Base-by-base conservation (phyloP, 345 rosid genomes). In the Eucalyptus fibrosa region DNA sequence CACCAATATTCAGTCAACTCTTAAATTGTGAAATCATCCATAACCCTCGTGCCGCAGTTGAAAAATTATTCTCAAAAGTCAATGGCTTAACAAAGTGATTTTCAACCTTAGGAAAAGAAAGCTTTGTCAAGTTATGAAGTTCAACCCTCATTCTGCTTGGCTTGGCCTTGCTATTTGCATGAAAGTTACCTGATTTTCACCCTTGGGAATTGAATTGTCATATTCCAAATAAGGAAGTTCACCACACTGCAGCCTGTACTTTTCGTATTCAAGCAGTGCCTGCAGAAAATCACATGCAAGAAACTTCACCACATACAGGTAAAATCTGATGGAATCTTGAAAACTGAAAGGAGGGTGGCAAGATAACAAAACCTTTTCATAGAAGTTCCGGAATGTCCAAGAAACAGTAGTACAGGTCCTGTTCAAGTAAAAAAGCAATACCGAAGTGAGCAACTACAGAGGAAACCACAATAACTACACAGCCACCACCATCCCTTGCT, bases 391-490 rank as follows among this genome's bases (percentile, higher is more conserved):
- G 89, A 95, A 95, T 72, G 97, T 95, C 96, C 96, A 95, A 24
- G 96, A 95, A 51, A 95, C 96, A 56, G 96, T 94, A 88, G 97
- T 95, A 87, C 97, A 95, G 37, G 97, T 95, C 94, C 97, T 95
- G 93, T 44, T 55, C 77, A 67, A 28, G 87, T 56, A 83, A 88
- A 88, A 69, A 67, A 65, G 87, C 62, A 87, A 77, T 77, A 80
- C 37, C 19, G 23, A 42, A 50, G 59, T 87, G 34, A 87, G 56
- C 56, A 59, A 80, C 55, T 53, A 45, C 12, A 28, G 80, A 34
- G 81, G 34, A 87, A 87, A 87, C 80, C 30, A n/a, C 40, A 67
- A 19, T 40, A 51, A n/a, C 50, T 19, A 51, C 32, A 50, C 17
- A 6, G 62, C 44, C 26, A 9, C 62, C 60, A 86, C 62, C 50